Conservation (phyloP, 805 yeast species). For the Starmerella apicola region DNA sequence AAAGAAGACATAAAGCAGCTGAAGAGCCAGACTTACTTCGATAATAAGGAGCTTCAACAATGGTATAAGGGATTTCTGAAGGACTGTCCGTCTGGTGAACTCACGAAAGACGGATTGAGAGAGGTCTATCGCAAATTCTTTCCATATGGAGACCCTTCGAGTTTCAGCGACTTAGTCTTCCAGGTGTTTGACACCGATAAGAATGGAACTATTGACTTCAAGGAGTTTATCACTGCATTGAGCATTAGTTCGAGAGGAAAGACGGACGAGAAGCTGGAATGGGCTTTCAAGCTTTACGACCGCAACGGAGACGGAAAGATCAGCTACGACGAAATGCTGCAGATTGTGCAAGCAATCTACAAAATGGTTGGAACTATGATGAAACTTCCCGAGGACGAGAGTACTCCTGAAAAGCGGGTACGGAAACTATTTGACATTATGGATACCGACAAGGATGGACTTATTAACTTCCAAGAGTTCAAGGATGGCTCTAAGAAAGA, state of each 20-base stretch:
- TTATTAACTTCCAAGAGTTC: constrained; percentile 73
- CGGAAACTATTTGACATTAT: constrained; percentile 63
- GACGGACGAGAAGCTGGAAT: constrained; percentile 66
- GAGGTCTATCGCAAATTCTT: constrained; percentile 91
- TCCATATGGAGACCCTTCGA: constrained; percentile 95
- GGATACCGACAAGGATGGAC: constrained; percentile 59
- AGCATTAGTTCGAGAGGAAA: constrained; percentile 80
- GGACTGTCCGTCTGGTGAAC: constrained; percentile 86
- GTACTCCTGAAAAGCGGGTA: constrained; percentile 80
- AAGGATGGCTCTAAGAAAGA: constrained; percentile 67
- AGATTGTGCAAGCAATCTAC: constrained; percentile 71
- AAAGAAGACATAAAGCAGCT: constrained; percentile 79
- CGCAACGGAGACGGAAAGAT: constrained; percentile 66
- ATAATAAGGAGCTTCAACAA: constrained; percentile 86
- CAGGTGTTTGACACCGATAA: constrained; percentile 76
- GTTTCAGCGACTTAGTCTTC: constrained; percentile 79
- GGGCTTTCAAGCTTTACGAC: constrained; percentile 88
- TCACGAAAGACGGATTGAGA: constrained; percentile 75
- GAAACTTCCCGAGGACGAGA: constrained; percentile 72
- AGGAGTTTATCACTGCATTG: constrained; percentile 79
- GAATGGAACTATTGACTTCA: constrained; percentile 75
- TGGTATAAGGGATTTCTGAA: constrained; percentile 95
- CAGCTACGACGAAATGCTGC: constrained; percentile 62
- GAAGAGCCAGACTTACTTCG: constrained; percentile 79
- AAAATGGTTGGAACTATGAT: constrained; percentile 96